Base-by-base conservation (phyloP, 306 rosid species). In the apple (Malus domestica) region DNA sequence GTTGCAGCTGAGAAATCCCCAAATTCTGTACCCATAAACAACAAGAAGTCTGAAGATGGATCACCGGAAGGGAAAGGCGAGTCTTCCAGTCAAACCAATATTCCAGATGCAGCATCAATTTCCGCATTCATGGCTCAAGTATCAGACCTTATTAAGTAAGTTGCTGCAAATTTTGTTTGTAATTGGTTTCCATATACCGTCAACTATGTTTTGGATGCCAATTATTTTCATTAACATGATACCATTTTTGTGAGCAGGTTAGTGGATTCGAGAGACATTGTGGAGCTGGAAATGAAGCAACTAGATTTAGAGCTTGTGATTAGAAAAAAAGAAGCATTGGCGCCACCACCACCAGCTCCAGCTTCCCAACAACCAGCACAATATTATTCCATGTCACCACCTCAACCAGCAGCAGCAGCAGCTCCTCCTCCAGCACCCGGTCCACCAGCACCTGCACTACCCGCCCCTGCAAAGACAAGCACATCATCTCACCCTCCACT, bases 181-280 rank as follows among this genome's bases (percentile, higher is more conserved):
- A 23, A 14, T 63, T 30, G 19, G 27, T 15, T 30, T 79, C 30
- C 71, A 72, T 77, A 57, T 8, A 13, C 35, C 23, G 27, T 1
- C 19, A 12, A 57, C n/a, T 46, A 32, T 35, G 68, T 8, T 8
- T 74, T 4, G 69, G 79, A n/a, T 30, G 64, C 67, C 11, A 10
- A 1, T 75, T 44, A 20, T 14, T 38, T 10, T 67, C 27, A 38
- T 23, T 67, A 42, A 60, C 16, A 12, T 63, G 60, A 59, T 29
- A 14, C 70, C 75, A 55, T 74, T 85, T 75, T 76, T 78, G 33
- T 81, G 73, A 60, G 55, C 81, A 94, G 97, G 75, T 90, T 94
- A 61, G 97, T 95, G 81, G 98, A 95, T 83, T 95, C 97, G 16
- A 87, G 91, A 87, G 98, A 95, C 85, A 95, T 95, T 52, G 76